These are phyloP conservation scores for Madurella fahalii DNA, from an alignment of 2,329 filamentous ascomycete species.

Conservation along the genomic window DNA sequence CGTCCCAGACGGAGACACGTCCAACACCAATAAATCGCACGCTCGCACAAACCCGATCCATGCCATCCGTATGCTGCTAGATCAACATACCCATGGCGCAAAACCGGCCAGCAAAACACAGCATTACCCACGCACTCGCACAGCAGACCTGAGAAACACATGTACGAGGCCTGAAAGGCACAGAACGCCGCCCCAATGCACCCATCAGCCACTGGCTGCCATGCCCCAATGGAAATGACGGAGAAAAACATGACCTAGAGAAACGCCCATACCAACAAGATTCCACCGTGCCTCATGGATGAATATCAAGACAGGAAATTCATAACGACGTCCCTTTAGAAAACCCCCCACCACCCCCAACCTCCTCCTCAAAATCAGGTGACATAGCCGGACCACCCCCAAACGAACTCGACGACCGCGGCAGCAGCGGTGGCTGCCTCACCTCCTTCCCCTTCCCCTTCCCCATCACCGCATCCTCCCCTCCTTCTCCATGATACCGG, in stretches of 20 bases:
- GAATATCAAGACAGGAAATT: no score
- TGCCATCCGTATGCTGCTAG: neutral
- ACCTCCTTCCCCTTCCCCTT: slow-evolving; percentile 46
- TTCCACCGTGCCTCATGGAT: neutral
- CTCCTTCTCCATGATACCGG: neutral
- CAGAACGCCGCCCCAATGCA: neutral
- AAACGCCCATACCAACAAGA: neutral
- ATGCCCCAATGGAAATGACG: neutral
- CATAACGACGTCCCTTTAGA: neutral
- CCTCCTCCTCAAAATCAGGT: slow-evolving; percentile 4
- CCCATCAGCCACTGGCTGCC: neutral
- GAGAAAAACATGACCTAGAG: neutral
- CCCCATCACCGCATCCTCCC: slow-evolving; percentile 30
- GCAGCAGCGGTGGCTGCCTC: neutral
- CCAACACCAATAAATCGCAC: neutral
- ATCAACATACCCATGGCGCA: neutral
- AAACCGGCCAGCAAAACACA: neutral
- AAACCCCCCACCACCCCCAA: neutral
- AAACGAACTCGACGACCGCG: neutral
- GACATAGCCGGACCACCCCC: slow-evolving; percentile 6
- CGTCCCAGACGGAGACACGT: neutral
- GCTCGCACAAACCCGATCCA: no score
- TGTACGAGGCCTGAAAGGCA: neutral
- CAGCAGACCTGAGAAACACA: neutral
- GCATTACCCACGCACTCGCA: neutral